These are phyloP conservation scores for Penicillium turbatum DNA, from an alignment of 495 filamentous ascomycete genomes.

Conservation along the genomic window DNA sequence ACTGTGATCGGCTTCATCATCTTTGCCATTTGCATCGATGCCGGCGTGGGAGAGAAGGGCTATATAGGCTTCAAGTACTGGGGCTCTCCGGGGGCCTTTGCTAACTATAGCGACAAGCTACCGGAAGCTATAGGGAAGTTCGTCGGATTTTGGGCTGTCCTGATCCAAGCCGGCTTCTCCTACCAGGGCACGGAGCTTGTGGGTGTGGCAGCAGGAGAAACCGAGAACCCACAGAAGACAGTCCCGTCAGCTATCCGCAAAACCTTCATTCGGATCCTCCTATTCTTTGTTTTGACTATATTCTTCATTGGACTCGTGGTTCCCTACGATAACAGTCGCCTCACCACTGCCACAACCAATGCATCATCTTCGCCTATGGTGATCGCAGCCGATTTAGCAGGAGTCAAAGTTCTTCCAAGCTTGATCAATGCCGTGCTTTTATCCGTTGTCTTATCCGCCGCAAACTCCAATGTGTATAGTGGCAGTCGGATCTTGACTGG, in stretches of 20 bases:
- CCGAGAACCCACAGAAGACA: conserved; percentile 57
- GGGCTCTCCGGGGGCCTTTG: conserved; percentile 59
- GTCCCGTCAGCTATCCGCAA: conserved; percentile 64
- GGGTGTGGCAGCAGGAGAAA: conserved; percentile 63
- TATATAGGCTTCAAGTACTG: conserved; percentile 58
- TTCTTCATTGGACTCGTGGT: conserved; percentile 67
- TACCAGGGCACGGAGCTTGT: conserved; percentile 67
- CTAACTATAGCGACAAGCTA: conserved; percentile 50
- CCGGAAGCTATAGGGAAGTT: conserved; percentile 52
- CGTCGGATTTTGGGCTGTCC: conserved; percentile 38
- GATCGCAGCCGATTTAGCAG: conserved; percentile 55
- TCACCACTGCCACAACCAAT: conserved; percentile 38
- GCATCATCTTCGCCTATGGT: conserved; percentile 64
- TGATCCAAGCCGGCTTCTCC: conserved; percentile 54
- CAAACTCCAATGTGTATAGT: conserved; percentile 76
- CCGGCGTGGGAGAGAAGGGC: conserved; percentile 53
- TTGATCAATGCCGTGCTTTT: conserved; percentile 77
- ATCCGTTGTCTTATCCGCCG: conserved; percentile 63
- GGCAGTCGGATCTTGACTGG: conserved; percentile 60
- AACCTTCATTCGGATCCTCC: conserved; percentile 63
- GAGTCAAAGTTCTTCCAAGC: conserved; percentile 60
- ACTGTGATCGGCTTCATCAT: conserved; percentile 57
- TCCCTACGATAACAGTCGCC: conserved; percentile 38
- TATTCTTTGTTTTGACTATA: conserved; percentile 61
- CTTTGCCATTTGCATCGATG: conserved; percentile 55